Base-by-base conservation (phyloP, 1,284 basidiomycete species). In the Pseudozyma flocculosa region DNA sequence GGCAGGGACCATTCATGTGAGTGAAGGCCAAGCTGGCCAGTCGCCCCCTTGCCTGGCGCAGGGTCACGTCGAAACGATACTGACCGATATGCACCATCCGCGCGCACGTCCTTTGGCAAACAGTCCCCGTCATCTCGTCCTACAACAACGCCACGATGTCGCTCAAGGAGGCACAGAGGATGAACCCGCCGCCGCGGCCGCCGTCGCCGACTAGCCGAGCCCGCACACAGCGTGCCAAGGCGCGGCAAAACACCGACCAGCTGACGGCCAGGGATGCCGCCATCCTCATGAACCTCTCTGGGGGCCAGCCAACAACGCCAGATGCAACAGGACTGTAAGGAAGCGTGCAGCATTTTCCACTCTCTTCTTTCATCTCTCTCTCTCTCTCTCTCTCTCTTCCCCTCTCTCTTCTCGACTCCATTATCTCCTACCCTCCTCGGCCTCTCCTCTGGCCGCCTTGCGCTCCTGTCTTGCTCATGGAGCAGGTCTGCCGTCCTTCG, bases 111-210 rank as follows among this genome's bases (percentile, higher is more conserved):
- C n/a, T n/a, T n/a, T n/a, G n/a, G n/a, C n/a, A n/a, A n/a, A 5
- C 61, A 70, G 54, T 73, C 64, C 90, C 93, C 22, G 93, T 98
- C 49, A 87, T 96, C 22, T 96, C 93, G 7, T 95, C 92, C 2
- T 93, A 91, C 81, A 96, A 96, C 77, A 92, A 97, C 54, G 90
- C 92, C 2, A 98, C 93, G 2, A 97, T 99, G 34, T 90, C 92
- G 2, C 84, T 99, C 37, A 85, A 88, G 38, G 90, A 96, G 42
- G 94, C 94, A 1, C 93, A 97, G 80, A 86, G 92, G 9, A 90
- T 97, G 89, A 92, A 90, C 72, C 92, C 92, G 1, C 88, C 90
- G 0, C 94, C 94, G 13, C 84, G 94, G 13, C 94, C 95, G 1
- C 95, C 94, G 0, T 94, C 91, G 1, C 95, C 95, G 0, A 85